Percentiles rank a stretch among this genome's conserved stretches.
phyloP scores from a whole-genome alignment of 2,329 filamentous ascomycete genomes.

The Cercospora nicotianae region DNA sequence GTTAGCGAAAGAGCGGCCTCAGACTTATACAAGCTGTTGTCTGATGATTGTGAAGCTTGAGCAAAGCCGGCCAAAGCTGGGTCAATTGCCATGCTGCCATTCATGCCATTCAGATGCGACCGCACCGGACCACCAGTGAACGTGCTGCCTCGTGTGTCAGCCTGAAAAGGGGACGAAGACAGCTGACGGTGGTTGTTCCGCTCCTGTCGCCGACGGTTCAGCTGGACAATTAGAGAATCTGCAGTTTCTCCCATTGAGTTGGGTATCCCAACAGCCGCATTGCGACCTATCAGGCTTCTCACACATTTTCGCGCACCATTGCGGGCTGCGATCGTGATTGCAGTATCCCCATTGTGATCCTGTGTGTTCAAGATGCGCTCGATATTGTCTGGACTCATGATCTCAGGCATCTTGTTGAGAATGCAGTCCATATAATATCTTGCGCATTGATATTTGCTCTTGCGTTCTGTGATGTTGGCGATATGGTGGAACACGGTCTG shows the following conservation, averaged over 20 bases:
- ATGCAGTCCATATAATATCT: constrained; percentile 92
- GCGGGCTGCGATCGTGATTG: constrained; percentile 80
- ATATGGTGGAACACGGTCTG: constrained; percentile 94
- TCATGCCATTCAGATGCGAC: constrained; percentile 22
- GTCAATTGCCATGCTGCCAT: constrained; percentile 30
- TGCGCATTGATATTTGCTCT: constrained; percentile 83
- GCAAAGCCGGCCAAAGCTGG: constrained; percentile 29
- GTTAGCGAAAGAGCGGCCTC: constrained; percentile 59
- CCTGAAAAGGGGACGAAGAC: constrained; percentile 66
- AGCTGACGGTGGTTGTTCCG: constrained; percentile 60
- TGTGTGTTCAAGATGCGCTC: constrained; percentile 77
- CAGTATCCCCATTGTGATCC: constrained; percentile 86
- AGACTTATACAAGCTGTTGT: constrained; percentile 41
- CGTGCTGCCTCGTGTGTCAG: constrained; percentile 25
- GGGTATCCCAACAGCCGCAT: constrained; percentile 77
- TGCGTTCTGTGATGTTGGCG: constrained; percentile 79
- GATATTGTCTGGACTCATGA: constrained; percentile 72
- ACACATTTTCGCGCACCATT: constrained; percentile 79
- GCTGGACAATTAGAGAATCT: constrained; percentile 74
- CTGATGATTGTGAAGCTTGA: constrained; percentile 10
- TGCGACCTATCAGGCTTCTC: constrained; percentile 68
- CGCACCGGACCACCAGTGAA: constrained; percentile 34
- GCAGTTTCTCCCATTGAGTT: constrained; percentile 82
- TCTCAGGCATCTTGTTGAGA: constrained; percentile 80
- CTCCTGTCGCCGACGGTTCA: constrained; percentile 68